Evolutionary conservation across 148 eudicot genomes (phyloP), one percentile per base, ranked within the genome.

Genomic region (Cornus controversa): DNA sequence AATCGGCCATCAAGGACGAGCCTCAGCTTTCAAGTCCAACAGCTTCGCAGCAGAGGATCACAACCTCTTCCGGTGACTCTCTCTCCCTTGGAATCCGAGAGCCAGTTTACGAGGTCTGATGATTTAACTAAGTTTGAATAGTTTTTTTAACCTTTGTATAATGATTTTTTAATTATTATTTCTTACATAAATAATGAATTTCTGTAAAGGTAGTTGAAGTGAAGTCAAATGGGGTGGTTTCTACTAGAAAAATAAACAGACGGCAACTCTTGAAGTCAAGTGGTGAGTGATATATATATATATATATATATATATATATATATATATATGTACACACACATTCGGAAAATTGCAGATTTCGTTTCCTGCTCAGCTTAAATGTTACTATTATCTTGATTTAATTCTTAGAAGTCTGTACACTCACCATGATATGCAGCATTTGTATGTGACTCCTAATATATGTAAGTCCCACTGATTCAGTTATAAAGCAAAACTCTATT

Each of bases 171-270:
- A 53, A 34, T 29, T 31, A 37, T 68, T 68, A 22, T 50, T 53
- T 66, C 75, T 28, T 24, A 47, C 13, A 47, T 14, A n/a, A 69
- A 23, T 26, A 7, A 53, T 70, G 20, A 45, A 71, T 80, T 45
- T 53, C 66, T 70, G 5, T 75, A 53, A 72, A 96, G 99, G 99
- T 92, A 74, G 98, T 96, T 63, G 98, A 96, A 86, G 98, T 96
- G 73, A 91, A 78, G 77, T 84, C 92, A 26, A 70, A 86, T 79
- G 98, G 99, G 31, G 80, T 60, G 82, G 85, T 96, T 62, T 93
- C 97, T 23, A 96, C 90, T 14, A 86, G 91, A 67, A 88, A 88
- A 79, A 91, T 96, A 57, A 85, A 84, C 75, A 87, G 98, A 83
- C 81, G 97, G 81, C 90, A 88, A 68, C 79, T 96, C 78, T 75